Conservation (phyloP, 2,329 filamentous ascomycete genomes). For the Scleromitrula shiraiana region DNA sequence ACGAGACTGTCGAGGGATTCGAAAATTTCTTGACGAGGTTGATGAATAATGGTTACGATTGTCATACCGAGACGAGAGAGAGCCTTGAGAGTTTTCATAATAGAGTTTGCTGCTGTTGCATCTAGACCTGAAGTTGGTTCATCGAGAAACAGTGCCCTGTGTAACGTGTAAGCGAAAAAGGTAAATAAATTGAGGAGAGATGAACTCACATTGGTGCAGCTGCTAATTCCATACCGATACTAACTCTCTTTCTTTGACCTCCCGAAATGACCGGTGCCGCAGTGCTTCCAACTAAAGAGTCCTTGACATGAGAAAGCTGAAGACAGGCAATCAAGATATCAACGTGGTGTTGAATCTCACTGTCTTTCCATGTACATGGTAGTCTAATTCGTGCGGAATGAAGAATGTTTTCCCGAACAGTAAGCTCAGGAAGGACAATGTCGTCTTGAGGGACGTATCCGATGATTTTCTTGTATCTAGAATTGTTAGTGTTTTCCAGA, state of each 20-base stretch:
- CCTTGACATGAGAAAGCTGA: constrained; percentile 29
- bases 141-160: constrained; percentile 48
- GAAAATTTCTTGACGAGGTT: constrained; percentile 46
- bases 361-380: constrained; percentile 42
- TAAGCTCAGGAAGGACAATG: constrained; percentile 50
- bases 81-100: constrained; percentile 53
- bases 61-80: constrained; percentile 47
- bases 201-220: constrained; percentile 40
- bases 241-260: constrained; percentile 53
- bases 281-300: constrained; percentile 47
- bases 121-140: constrained; percentile 56
- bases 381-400: constrained; percentile 49
- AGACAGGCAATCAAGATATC: constrained; percentile 48
- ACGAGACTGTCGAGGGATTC: constrained; percentile 54
- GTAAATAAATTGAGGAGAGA: not conserved
- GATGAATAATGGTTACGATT: constrained; percentile 47
- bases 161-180: not conserved
- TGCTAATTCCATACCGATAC: constrained; percentile 52
- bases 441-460: constrained; percentile 57
- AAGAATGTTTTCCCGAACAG: constrained; percentile 53
- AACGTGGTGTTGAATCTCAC: constrained; percentile 45
- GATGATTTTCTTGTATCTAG: constrained; percentile 49
- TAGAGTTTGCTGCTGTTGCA: constrained; percentile 54
- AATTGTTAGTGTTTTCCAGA: constrained; percentile 6
- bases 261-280: constrained; percentile 55